These are phyloP conservation scores for Gleditsia sinensis DNA, from an alignment of 306 rosid species.

Conservation along the genomic window DNA sequence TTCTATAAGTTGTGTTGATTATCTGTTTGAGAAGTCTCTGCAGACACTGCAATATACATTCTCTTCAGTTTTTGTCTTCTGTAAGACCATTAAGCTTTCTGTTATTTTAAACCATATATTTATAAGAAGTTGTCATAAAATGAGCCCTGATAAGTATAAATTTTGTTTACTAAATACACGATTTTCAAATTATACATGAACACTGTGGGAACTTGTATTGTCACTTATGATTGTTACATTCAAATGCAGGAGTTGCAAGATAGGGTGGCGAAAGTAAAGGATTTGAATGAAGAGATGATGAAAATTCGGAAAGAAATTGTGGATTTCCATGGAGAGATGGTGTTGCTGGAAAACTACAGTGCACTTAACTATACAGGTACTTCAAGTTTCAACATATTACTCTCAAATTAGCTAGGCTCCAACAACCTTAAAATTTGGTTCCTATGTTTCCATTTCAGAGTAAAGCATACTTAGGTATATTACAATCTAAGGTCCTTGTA, in stretches of 20 bases:
- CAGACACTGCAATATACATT: too few species aligned
- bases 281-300: conserved; percentile 68
- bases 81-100: too few species aligned
- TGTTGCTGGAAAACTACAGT: conserved; percentile 91
- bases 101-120: too few species aligned
- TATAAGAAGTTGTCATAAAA: too few species aligned
- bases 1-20: too few species aligned
- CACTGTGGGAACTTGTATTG: not conserved
- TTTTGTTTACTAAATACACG: too few species aligned
- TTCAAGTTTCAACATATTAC: not conserved
- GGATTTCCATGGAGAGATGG: conserved; percentile 99
- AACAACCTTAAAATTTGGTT: not conserved
- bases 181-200: too few species aligned
- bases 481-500: not conserved
- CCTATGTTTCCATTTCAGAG: not conserved
- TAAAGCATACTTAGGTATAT: not conserved
- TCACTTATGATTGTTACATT: conserved; percentile 21
- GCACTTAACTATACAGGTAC: conserved; percentile 97
- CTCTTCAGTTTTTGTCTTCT: too few species aligned
- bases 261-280: conserved; percentile 76
- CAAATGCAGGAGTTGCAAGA: conserved; percentile 87
- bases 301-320: conserved; percentile 88
- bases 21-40: too few species aligned
- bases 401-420: not conserved
- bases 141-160: too few species aligned